These are phyloP conservation scores for Starmerella floricola DNA, from an alignment of 805 yeast genomes.

Conservation along the genomic window DNA sequence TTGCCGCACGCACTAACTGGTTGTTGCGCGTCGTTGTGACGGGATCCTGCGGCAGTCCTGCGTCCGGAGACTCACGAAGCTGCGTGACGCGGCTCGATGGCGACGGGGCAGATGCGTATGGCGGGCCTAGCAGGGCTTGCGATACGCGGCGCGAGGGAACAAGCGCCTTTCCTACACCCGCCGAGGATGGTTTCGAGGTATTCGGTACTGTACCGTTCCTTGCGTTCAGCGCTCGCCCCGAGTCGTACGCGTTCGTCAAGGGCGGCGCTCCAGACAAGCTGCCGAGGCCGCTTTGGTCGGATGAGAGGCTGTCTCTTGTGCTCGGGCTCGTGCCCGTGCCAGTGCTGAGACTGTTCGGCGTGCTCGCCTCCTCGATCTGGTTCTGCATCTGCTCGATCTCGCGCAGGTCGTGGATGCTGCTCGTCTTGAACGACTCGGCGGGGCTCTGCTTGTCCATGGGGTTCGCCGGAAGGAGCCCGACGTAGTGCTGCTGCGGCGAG, in stretches of 20 bases:
- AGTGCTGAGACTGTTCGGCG: slow-evolving; percentile 4
- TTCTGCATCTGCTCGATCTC: slow-evolving; percentile 23
- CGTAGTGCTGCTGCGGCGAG: slow-evolving; percentile 3
- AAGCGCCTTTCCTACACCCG: not conserved
- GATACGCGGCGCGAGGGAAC: slow-evolving; percentile 9
- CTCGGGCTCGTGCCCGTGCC: not conserved
- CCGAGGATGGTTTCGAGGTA: too few relatives aligned
- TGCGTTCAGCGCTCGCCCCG: not conserved
- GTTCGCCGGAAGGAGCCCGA: slow-evolving; percentile 9
- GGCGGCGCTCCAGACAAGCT: not conserved
- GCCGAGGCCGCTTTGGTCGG: too few relatives aligned
- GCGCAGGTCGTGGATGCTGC: slow-evolving; percentile 19
- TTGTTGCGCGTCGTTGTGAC: too few relatives aligned
- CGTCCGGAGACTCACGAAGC: too few relatives aligned
- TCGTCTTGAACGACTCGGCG: slow-evolving; percentile 4
- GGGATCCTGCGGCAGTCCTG: too few relatives aligned
- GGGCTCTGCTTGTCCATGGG: not conserved
- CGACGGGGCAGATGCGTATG: not conserved
- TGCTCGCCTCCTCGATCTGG: slow-evolving; percentile 19
- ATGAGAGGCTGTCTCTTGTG: not conserved
- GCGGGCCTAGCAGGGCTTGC: slow-evolving; percentile 5
- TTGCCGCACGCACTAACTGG: slow-evolving; percentile 3
- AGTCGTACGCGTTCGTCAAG: not conserved
- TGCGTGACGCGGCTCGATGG: not conserved
- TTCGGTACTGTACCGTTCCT: too few relatives aligned